A percentile compares a stretch with the other conserved stretches of the same genome.
phyloP scores from a whole-genome alignment of 805 yeast species.

The Saccharomycopsis fodiens region DNA sequence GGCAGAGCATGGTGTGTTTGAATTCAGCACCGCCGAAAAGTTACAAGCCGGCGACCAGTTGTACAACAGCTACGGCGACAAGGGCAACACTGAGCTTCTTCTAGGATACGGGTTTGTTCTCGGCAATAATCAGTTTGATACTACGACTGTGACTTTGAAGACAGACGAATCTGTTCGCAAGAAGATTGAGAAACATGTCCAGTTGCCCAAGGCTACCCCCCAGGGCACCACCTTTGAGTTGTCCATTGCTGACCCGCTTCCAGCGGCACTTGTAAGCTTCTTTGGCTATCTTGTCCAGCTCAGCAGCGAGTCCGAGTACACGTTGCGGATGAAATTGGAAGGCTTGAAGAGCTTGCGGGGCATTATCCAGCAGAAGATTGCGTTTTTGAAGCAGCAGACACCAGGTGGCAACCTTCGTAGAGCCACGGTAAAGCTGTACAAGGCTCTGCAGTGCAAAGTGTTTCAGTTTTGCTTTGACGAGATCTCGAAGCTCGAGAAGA shows the following conservation, averaged over 20 bases:
- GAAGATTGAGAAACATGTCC: not conserved
- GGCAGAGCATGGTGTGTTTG: constrained; percentile 21
- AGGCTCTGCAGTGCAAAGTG: constrained; percentile 40
- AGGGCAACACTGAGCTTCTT: constrained; percentile 76
- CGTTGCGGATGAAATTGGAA: constrained; percentile 50
- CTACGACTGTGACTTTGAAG: constrained; percentile 52
- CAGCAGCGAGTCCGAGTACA: constrained; percentile 38
- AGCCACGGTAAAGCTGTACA: constrained; percentile 37
- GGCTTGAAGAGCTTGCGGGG: constrained; percentile 48
- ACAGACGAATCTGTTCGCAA: constrained; percentile 27
- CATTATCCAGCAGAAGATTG: constrained; percentile 45
- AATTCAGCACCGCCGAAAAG: constrained; percentile 14
- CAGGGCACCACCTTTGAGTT: constrained; percentile 31
- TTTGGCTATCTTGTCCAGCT: constrained; percentile 49
- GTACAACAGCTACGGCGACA: constrained; percentile 80
- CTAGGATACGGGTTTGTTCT: constrained; percentile 77
- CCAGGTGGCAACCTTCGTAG: too few relatives aligned
- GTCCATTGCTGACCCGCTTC: constrained; percentile 26
- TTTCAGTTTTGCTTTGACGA: constrained; percentile 39
- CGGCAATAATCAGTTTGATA: constrained; percentile 48
- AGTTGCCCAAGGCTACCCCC: constrained; percentile 3
- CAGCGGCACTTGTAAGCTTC: constrained; percentile 40
- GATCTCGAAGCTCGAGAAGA: constrained; percentile 39
- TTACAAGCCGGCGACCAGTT: constrained; percentile 39
- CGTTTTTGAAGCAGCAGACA: constrained; percentile 30